Evolutionary conservation across 2,329 filamentous ascomycete genomes (phyloP).

Genomic region (Talaromyces sp.): DNA sequence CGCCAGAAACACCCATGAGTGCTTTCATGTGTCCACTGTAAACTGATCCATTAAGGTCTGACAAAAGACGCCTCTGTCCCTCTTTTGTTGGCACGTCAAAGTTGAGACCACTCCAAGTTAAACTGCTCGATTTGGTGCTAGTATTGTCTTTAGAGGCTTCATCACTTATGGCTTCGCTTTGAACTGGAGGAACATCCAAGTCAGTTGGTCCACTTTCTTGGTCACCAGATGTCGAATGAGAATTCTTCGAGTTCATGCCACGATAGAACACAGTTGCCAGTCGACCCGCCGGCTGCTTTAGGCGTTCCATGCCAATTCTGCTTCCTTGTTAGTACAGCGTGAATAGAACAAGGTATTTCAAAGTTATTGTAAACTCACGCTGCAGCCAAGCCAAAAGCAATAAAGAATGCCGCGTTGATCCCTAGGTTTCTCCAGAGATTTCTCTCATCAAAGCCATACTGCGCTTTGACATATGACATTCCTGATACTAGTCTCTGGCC

Average conservation of each 20-base stretch:
- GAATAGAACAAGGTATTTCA: not conserved
- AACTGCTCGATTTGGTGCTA: not conserved
- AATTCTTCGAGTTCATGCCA: not conserved
- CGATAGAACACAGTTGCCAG: not conserved
- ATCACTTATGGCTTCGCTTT: no score
- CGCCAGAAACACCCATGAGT: slow-evolving; percentile 5
- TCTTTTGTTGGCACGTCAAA: not conserved
- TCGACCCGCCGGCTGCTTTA: not conserved
- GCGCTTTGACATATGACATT: not conserved
- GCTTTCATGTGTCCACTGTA: slow-evolving; percentile 1
- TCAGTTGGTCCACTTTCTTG: not conserved
- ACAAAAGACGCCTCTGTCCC: not conserved
- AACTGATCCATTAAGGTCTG: not conserved
- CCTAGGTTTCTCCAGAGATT: slow-evolving; percentile 7
- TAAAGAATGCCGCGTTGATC: slow-evolving; percentile 1
- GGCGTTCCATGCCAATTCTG: not conserved
- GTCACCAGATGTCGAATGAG: not conserved
- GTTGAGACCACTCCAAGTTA: not conserved
- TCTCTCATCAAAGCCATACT: not conserved
- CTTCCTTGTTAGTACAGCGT: no score
- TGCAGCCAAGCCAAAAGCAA: not conserved
- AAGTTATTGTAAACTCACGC: not conserved
- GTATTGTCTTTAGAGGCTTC: no score
- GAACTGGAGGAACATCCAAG: no score
- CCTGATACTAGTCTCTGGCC: not conserved